Conservation (phyloP, 257 asterid genomes). For the Plantago ovata region DNA sequence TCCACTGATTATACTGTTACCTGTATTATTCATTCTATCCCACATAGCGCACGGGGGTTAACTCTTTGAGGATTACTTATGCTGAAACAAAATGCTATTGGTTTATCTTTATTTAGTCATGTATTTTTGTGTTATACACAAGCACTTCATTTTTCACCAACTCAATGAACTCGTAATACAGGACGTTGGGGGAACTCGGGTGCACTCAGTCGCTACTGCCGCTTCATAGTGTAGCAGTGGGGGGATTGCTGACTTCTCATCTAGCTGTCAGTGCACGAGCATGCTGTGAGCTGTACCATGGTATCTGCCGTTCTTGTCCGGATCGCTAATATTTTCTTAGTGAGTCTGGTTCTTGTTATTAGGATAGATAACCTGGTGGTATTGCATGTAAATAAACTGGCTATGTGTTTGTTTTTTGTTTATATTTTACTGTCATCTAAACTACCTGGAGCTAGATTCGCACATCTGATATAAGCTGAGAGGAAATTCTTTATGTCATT, state of each 20-base stretch:
- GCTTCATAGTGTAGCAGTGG: constrained; percentile 30
- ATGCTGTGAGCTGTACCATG: constrained; percentile 90
- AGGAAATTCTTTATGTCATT: constrained; percentile 21
- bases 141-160: no score
- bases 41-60: no score
- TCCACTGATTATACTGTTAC: no score
- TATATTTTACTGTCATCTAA: constrained; percentile 9
- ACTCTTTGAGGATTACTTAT: no score
- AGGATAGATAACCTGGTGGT: constrained; percentile 21
- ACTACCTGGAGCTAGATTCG: neutral
- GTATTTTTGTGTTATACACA: no score
- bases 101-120: no score
- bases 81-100: no score
- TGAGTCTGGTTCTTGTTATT: constrained; percentile 47
- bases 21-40: no score
- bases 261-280: constrained; percentile 65
- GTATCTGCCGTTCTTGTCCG: constrained; percentile 98
- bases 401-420: neutral
- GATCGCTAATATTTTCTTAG: constrained; percentile 91
- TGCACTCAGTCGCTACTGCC: constrained; percentile 72
- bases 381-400: constrained; percentile 15
- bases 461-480: constrained; percentile 16
- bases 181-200: constrained; percentile 79
- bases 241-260: constrained; percentile 65
- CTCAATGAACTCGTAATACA: constrained; percentile 22